These are phyloP conservation scores for Sporothrix luriei DNA, from an alignment of 2,329 filamentous ascomycete species.

Conservation along the genomic window DNA sequence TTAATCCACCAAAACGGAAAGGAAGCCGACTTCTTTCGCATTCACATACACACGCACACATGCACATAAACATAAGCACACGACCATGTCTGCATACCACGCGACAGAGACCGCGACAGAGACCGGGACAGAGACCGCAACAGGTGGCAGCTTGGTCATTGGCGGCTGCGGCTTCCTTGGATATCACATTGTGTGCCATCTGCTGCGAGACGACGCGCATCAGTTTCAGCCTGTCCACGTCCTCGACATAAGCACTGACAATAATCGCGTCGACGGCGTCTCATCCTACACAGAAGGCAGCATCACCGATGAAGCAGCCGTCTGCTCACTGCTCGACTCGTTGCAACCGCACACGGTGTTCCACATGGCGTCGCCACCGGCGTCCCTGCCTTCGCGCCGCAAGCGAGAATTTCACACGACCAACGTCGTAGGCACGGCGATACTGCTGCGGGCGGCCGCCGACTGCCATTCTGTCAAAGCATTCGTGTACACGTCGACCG, in stretches of 20 bases:
- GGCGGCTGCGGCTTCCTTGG: constrained; percentile 45
- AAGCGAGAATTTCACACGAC: constrained; percentile 37
- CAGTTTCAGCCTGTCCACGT: constrained; percentile 38
- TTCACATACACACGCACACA: too few relatives aligned
- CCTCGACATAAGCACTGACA: constrained; percentile 38
- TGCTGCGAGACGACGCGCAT: constrained; percentile 37
- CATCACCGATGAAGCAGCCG: constrained; percentile 37
- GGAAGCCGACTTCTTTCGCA: too few relatives aligned
- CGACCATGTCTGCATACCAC: not conserved
- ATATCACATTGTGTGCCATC: constrained; percentile 41
- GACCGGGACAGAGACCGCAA: not conserved
- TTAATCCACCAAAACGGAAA: too few relatives aligned
- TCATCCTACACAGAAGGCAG: constrained; percentile 40
- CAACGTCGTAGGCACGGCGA: constrained; percentile 43
- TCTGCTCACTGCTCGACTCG: constrained; percentile 36
- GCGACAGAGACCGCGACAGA: not conserved
- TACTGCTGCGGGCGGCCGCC: constrained; percentile 38
- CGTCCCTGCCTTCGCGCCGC: constrained; percentile 35
- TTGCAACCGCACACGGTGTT: constrained; percentile 42
- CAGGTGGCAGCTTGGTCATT: constrained; percentile 37
- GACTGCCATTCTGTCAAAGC: constrained; percentile 37
- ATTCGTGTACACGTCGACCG: constrained; percentile 43
- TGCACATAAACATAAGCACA: not conserved
- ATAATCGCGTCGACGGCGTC: constrained; percentile 38
- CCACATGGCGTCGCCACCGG: constrained; percentile 42